phyloP scores from a whole-genome alignment of 352 stramenopile genomes.

The Hyaloperonospora brassicae region DNA sequence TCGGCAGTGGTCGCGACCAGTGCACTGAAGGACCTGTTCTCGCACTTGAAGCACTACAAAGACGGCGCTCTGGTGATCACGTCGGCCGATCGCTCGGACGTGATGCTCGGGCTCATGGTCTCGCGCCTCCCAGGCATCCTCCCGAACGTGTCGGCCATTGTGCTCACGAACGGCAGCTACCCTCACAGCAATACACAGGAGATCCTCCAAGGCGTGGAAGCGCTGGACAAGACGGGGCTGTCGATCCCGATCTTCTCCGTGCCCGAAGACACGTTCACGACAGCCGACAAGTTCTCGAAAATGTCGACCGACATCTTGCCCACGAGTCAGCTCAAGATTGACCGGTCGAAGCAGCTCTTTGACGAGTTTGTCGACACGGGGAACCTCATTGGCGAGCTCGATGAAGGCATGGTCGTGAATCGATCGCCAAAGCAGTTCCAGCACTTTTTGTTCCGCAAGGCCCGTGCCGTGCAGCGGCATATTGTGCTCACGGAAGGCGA shows the following conservation, averaged over 20 bases:
- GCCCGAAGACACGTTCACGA: conserved; percentile 56
- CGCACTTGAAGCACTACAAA: conserved; percentile 70
- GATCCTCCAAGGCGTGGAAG: conserved; percentile 59
- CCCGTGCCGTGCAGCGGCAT: conserved; percentile 54
- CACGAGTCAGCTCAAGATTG: conserved; percentile 61
- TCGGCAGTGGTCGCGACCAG: conserved; percentile 60
- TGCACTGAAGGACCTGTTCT: conserved; percentile 64
- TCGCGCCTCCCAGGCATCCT: conserved; percentile 61
- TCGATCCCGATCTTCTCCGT: conserved; percentile 74
- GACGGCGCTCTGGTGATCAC: conserved; percentile 72
- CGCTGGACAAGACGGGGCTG: conserved; percentile 53
- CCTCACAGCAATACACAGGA: conserved; percentile 65
- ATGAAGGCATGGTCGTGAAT: conserved; percentile 51
- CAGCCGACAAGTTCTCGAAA: conserved; percentile 40
- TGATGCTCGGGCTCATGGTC: conserved; percentile 60
- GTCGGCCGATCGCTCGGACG: conserved; percentile 61
- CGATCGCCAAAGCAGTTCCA: conserved; percentile 80
- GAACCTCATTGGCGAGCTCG: conserved; percentile 53
- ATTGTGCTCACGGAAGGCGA: conserved; percentile 82
- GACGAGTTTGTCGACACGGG: conserved; percentile 61
- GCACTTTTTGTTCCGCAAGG: conserved; percentile 79
- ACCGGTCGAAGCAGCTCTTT: conserved; percentile 55
- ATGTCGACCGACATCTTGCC: conserved; percentile 66
- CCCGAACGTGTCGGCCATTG: conserved; percentile 57
- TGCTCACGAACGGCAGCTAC: conserved; percentile 72